Base-by-base conservation (phyloP, 805 yeast species). In the Grigorovia jiainica region DNA sequence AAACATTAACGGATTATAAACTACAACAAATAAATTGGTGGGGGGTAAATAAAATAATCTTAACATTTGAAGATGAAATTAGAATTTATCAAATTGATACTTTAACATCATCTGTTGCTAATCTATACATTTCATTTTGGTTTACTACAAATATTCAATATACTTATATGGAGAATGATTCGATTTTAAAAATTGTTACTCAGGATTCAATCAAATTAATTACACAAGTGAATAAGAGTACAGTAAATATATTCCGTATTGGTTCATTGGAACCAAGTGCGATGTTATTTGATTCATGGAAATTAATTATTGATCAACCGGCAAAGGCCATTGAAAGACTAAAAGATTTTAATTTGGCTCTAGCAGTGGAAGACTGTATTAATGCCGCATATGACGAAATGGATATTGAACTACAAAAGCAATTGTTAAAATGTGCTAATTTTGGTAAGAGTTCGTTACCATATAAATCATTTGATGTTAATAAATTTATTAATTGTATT, bases 241-340 rank as follows among this genome's bases (percentile, higher is more conserved):
- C 83, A 0, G 70, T 72, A 3, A 77, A 78, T 31, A 71, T 85
- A 6, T 87, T 87, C 60, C 76, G 75, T 53, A 76, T 89, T 38
- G 98, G 97, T 0, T 86, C 96, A 0, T 73, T 85, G 0, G 73
- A 84, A 27, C 83, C 96, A 1, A 72, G 92, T 25, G 86, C 95
- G 2, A 81, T 90, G 19, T 64, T 92, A 27, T 63, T 86, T 7
- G 96, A 89, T 61, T 82, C 95, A 7, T 71, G 79, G 31, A 81
- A 79, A 33, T 71, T 82, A 44, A 64, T 87, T 7, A 74, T 76
- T 11, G 64, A 65, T 32, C 80, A 81, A 49, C 75, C 92, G 0
- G 86, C 95, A 0, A 80, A 81, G 52, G 90, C 95, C 0, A 85
- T 83, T 54, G 86, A 83, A 44, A 84, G 82, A 46, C 67, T 89